phyloP scores from a whole-genome alignment of 768 basidiomycete genomes.

The Suillus brevipes region DNA sequence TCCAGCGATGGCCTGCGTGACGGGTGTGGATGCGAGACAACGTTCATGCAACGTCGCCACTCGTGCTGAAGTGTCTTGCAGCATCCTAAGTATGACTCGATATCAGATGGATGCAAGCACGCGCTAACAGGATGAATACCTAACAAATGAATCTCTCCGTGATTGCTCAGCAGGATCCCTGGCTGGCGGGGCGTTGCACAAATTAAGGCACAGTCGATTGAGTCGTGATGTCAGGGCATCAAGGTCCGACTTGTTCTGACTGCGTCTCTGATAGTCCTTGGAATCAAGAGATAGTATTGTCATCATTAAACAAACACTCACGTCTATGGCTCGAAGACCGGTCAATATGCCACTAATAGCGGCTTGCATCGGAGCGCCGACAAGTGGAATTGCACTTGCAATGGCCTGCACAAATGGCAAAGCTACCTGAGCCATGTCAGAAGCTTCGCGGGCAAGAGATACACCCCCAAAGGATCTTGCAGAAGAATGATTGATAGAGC shows the following conservation, averaged over 20 bases:
- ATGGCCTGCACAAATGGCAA: background rate
- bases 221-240: background rate
- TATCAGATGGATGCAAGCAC: background rate
- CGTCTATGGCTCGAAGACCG: background rate
- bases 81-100: background rate
- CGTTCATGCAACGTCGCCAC: background rate
- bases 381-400: background rate
- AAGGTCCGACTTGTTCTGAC: background rate
- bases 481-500: no score
- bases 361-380: background rate
- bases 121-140: background rate
- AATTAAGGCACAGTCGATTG: background rate
- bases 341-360: background rate
- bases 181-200: background rate
- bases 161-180: background rate
- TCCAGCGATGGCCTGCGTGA: background rate
- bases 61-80: background rate
- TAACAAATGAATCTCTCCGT: background rate
- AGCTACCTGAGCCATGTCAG: background rate
- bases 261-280: background rate
- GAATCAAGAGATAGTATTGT: background rate
- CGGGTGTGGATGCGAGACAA: background rate
- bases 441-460: background rate
- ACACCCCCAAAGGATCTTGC: no score
- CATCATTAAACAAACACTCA: background rate